phyloP scores from a whole-genome alignment of 2,329 filamentous ascomycete species.

The Colletotrichum higginsianum region DNA sequence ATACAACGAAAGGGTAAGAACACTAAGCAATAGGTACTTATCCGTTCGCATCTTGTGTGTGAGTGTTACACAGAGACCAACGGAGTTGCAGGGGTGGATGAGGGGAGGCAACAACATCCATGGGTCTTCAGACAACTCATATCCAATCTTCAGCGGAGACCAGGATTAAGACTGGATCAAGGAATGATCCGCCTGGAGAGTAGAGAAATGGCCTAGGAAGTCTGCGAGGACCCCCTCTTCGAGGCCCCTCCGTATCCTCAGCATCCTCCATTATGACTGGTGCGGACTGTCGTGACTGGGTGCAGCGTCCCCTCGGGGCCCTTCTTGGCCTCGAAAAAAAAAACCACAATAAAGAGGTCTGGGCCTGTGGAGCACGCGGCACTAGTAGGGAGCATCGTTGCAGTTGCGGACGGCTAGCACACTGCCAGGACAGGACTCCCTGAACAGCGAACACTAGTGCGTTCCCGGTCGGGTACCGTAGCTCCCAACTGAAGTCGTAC shows the following conservation, averaged over 20 bases:
- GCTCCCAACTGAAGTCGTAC: no score
- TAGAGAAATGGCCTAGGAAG: not conserved
- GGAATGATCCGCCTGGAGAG: conserved; percentile 35
- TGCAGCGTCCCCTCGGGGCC: not conserved
- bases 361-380: conserved; percentile 35
- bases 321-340: conserved; percentile 11
- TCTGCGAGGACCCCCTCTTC: not conserved
- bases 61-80: conserved; percentile 22
- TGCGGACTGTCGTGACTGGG: not conserved
- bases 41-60: no score
- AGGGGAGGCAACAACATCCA: no score
- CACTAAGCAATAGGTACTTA: no score
- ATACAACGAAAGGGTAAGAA: no score
- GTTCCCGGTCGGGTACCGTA: conserved; percentile 8
- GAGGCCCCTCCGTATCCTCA: not conserved
- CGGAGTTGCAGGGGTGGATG: conserved; percentile 3
- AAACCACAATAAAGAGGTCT: conserved; percentile 7
- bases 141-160: conserved; percentile 27
- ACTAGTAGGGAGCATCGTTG: conserved; percentile 28
- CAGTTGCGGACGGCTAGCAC: conserved; percentile 11
- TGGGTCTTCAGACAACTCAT: not conserved
- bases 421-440: not conserved
- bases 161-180: conserved; percentile 40
- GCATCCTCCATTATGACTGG: conserved; percentile 1
- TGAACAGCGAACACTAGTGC: conserved; percentile 8